A percentile compares a stretch with the other conserved stretches of the same genome.
Conservation (phyloP, 1,284 basidiomycete species). For the Microbotryum scabiosae region DNA sequence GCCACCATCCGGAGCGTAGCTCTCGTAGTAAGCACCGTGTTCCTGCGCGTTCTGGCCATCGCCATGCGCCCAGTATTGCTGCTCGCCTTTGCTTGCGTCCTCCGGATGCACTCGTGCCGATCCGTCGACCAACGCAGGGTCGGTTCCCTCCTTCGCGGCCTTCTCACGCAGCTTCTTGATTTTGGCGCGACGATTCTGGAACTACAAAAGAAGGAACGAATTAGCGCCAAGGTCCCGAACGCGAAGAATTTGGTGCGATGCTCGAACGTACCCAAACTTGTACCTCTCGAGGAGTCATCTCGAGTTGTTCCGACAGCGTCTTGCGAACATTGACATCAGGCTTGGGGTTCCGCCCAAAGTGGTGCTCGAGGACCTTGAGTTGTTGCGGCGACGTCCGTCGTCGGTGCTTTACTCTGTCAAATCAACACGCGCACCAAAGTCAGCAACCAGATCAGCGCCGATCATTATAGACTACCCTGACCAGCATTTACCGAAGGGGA, state of each 20-base stretch:
- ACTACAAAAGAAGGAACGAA: slow-evolving; percentile 22
- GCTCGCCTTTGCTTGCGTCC: neutral
- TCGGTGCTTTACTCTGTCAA: slow-evolving; percentile 35
- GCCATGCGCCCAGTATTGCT: neutral
- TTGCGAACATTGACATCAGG: slow-evolving; percentile 73
- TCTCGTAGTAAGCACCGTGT: neutral
- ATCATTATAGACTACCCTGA: too few species aligned
- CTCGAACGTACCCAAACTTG: slow-evolving; percentile 55
- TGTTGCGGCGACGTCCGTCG: slow-evolving; percentile 35
- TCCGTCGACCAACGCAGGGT: neutral
- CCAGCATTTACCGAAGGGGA: too few species aligned
- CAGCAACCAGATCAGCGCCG: too few species aligned
- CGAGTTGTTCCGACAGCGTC: slow-evolving; percentile 66
- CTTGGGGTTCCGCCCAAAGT: slow-evolving; percentile 78
- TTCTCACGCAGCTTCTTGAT: slow-evolving; percentile 34
- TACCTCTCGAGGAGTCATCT: slow-evolving; percentile 84
- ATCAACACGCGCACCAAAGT: too few species aligned
- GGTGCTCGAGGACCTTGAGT: slow-evolving; percentile 59
- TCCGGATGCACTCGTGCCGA: neutral
- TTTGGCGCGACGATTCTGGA: slow-evolving; percentile 39
- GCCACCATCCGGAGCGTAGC: neutral
- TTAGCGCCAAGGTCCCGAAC: slow-evolving; percentile 2
- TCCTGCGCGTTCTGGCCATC: neutral
- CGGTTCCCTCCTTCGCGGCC: slow-evolving; percentile 12
- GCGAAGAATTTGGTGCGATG: neutral